phyloP scores from a whole-genome alignment of 208 protist species.

The Trypanosoma avium region DNA sequence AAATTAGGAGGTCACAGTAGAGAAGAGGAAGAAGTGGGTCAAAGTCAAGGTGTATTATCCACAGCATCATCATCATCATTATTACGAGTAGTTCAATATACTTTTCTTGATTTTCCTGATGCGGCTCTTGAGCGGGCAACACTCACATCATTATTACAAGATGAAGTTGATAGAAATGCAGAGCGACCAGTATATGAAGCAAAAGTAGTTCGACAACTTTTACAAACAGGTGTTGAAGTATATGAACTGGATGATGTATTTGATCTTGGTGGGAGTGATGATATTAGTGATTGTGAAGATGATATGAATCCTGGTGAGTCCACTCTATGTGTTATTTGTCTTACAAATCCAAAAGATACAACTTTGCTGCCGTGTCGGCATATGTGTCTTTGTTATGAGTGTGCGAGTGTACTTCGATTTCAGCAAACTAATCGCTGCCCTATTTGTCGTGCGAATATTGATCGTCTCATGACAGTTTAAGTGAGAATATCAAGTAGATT shows the following conservation, averaged over 20 bases:
- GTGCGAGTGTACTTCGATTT: conserved; percentile 71
- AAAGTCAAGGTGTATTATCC: not conserved
- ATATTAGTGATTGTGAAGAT: conserved; percentile 8
- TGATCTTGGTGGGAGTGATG: conserved; percentile 38
- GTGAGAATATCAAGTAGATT: not conserved
- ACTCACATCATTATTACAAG: not conserved
- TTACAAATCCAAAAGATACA: conserved; percentile 81
- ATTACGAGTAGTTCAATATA: conserved; percentile 21
- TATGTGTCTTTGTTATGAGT: conserved; percentile 90
- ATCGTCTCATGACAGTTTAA: conserved; percentile 64
- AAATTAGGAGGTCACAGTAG: no score
- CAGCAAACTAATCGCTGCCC: conserved; percentile 86
- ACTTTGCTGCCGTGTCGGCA: conserved; percentile 92
- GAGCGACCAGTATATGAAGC: conserved; percentile 9
- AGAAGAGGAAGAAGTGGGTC: no score
- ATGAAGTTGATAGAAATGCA: not conserved
- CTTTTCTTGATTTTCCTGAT: conserved; percentile 25
- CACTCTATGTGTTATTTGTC: conserved; percentile 85
- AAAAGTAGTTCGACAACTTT: conserved; percentile 58
- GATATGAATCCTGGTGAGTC: conserved; percentile 39
- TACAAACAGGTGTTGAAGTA: conserved; percentile 70
- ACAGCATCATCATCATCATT: not conserved
- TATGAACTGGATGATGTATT: conserved; percentile 85
- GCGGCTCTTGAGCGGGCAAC: not conserved
- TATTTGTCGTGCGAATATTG: conserved; percentile 81